Evolutionary conservation across 1,139 yeast genomes (phyloP).

Genomic region (Geotrichum bryndzae): DNA sequence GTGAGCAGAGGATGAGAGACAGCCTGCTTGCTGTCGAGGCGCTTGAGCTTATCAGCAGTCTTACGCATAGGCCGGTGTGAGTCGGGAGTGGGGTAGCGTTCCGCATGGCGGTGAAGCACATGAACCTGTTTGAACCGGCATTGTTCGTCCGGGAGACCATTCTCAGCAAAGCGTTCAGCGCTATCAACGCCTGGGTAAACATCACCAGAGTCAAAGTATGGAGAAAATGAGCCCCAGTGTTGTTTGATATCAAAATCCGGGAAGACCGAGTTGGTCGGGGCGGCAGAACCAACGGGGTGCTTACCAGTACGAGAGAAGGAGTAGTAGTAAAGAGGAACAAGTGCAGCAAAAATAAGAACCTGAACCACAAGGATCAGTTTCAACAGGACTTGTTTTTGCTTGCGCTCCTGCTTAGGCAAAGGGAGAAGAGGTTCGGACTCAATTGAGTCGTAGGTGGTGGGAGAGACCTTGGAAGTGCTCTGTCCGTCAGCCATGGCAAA

Average conservation of each 20-base stretch:
- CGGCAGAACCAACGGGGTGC: background rate
- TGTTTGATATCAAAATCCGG: constrained; percentile 35
- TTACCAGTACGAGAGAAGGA: background rate
- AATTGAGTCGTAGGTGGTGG: background rate
- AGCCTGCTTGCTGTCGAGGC: constrained; percentile 1
- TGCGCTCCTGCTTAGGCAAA: background rate
- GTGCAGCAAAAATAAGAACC: background rate
- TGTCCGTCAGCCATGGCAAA: background rate
- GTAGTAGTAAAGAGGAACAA: background rate
- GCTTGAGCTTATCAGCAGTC: constrained; percentile 30
- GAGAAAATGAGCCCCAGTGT: constrained; percentile 41
- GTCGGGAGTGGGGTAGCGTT: constrained; percentile 38
- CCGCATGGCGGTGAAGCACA: constrained; percentile 40
- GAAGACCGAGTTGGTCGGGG: background rate
- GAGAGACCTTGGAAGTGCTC: background rate
- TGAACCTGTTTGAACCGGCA: constrained; percentile 37
- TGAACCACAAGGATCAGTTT: background rate
- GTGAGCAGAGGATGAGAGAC: constrained; percentile 28
- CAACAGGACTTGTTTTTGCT: background rate
- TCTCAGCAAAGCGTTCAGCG: constrained; percentile 24
- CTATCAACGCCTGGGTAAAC: constrained; percentile 22
- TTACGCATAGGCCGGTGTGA: constrained; percentile 23
- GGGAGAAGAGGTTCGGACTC: background rate
- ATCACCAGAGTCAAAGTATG: constrained; percentile 38
- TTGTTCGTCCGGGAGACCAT: constrained; percentile 28